Conservation (phyloP, 2,329 filamentous ascomycete genomes). For the Drechslerella coelobrocha region DNA sequence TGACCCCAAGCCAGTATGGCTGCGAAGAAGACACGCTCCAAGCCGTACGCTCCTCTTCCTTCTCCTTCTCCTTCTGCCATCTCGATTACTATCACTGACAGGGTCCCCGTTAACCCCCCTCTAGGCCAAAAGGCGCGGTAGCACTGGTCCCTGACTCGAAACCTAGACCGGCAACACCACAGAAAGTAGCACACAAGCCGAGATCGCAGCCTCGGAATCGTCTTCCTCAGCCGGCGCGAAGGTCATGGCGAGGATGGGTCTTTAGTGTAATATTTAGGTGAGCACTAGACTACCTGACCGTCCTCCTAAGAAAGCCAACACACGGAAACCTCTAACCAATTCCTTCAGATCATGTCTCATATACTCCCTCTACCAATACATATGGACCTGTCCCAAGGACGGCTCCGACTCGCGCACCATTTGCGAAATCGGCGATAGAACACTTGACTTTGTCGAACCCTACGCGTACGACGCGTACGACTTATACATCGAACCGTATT, state of each 20-base stretch:
- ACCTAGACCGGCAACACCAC: conserved; percentile 10
- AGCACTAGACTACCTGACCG: too few species aligned
- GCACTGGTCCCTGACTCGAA: conserved; percentile 39
- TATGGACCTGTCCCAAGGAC: conserved; percentile 52
- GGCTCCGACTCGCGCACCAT: conserved; percentile 69
- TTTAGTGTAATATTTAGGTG: conserved; percentile 28
- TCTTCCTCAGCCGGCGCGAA: conserved; percentile 30
- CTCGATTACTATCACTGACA: background rate
- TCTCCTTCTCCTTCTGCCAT: background rate
- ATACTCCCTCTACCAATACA: conserved; percentile 46
- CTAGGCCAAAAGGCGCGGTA: conserved; percentile 40
- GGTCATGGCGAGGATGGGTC: conserved; percentile 25
- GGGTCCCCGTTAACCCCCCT: background rate
- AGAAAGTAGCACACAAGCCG: conserved; percentile 51
- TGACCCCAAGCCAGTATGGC: conserved; percentile 37
- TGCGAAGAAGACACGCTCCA: conserved; percentile 35
- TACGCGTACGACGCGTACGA: conserved; percentile 86
- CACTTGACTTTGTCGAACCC: conserved; percentile 70
- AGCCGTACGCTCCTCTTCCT: conserved; percentile 12
- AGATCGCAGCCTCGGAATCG: conserved; percentile 50
- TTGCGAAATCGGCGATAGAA: conserved; percentile 80
- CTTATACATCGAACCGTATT: conserved; percentile 80
- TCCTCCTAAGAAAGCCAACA: background rate
- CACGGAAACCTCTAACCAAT: background rate
- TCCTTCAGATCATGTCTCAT: conserved; percentile 26